Evolutionary conservation across 805 yeast genomes (phyloP).

Genomic region (Vanderwaltozyma polyspora): DNA sequence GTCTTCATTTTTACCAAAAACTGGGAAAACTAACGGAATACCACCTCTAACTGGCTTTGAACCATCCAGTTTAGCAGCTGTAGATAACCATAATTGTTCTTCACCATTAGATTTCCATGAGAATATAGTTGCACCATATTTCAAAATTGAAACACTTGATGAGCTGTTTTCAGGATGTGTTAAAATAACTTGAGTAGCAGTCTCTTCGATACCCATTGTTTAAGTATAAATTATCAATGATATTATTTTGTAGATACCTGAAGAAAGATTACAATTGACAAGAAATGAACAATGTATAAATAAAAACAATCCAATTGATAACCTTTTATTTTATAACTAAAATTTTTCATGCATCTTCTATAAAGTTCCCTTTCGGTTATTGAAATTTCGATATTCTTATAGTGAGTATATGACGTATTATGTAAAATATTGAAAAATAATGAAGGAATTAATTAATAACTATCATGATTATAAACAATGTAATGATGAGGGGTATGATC

Average conservation of each 20-base stretch:
- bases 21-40: slow-evolving; percentile 91
- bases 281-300: no score
- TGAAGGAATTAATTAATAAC: no score
- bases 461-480: no score
- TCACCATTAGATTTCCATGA: slow-evolving; percentile 67
- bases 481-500: no score
- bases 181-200: slow-evolving; percentile 49
- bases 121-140: slow-evolving; percentile 78
- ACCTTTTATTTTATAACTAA: no score
- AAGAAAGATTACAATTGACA: neutral
- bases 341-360: no score
- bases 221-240: neutral
- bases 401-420: no score
- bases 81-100: slow-evolving; percentile 77
- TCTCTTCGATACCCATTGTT: slow-evolving; percentile 55
- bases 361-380: no score
- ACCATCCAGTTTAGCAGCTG: slow-evolving; percentile 80
- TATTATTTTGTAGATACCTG: neutral
- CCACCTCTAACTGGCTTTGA: slow-evolving; percentile 95
- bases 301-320: no score
- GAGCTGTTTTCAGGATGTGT: slow-evolving; percentile 40
- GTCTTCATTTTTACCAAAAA: slow-evolving; percentile 62
- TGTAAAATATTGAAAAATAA: no score
- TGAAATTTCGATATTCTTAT: no score
- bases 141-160: slow-evolving; percentile 57